Base-by-base conservation (phyloP, 441 rosid species). In the Sinapis alba region DNA sequence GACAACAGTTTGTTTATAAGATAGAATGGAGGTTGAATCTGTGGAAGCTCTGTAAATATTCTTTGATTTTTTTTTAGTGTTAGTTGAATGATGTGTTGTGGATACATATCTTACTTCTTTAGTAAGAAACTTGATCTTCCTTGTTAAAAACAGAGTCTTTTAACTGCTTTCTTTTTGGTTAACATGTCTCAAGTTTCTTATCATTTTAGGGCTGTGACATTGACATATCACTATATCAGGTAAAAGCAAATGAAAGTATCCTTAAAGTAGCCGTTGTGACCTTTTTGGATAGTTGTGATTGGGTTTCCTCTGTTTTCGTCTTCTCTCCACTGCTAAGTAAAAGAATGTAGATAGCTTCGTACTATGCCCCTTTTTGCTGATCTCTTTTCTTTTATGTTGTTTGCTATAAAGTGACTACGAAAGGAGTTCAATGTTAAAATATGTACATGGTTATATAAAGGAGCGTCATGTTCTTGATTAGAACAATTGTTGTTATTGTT, bases 321-420 rank as follows among this genome's bases (percentile, higher is more conserved):
- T 41, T 63, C 59, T 45, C 20, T 60, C 80, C 76, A 71, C 80
- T 77, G 75, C 78, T 78, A 78, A 78, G 75, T 66, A 78, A 78
- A 73, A 62, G 27, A 73, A 62, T 19, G 11, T n/a, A 58, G 56
- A 45, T 62, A 63, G 71, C 50, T 76, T 61, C 45, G 23, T 75
- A 23, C 64, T 36, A 6, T 45, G 34, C 27, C 23, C 21, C 19
- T 43, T 61, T 67, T 76, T 47, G 45, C 47, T 57, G 18, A 47
- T 66, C 59, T 61, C 66, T 70, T 65, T 75, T 27, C 27, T 72
- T 72, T 36, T 11, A 36, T 50, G 57, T 50, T 7, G 56, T 68
- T 65, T 18, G 7, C 53, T 67, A 61, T 67, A 78, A 78, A 78
- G 81, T 26, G 26, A 0, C 13, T 51, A 32, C 50, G 61, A 72